Evolutionary conservation across 2,329 filamentous ascomycete genomes (phyloP), one percentile per base, ranked within the genome.

Genomic region (Xylaria arbuscula): DNA sequence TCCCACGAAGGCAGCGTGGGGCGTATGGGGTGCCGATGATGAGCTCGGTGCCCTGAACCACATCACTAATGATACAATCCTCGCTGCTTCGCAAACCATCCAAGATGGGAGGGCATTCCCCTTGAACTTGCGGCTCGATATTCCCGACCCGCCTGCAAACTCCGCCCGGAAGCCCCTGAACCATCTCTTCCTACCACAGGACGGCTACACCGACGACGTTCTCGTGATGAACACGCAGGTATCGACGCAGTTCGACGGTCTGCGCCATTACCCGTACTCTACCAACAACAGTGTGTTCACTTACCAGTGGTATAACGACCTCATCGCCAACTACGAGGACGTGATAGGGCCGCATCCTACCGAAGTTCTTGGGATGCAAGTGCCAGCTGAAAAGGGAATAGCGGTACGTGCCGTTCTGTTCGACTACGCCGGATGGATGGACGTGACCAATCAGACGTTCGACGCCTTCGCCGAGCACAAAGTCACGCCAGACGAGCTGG

Each of bases 141-240:
- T 40, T 5, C 67, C 63, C 6, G 47, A 65, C 11, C 62, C 62
- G 19, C 57, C 67, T 7, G 19, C 57, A 2, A 59, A 55, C 24
- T 15, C 32, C 7, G 47, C 51, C 34, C 67, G 67, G 9, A 66
- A 66, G 47, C 63, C 63, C 4, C 17, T 66, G 17, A 61, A 47
- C 45, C 67, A 69, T 50, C 57, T 62, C 19, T 69, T 62, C 28
- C 36, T 57, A 9, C 57, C 58, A 1, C 40, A 48, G 34, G 51
- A 58, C 19, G 67, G 67, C 8, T 69, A 69, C 24, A 66, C 57
- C 11, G 67, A 69, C 58, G 67, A 69, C 40, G 58, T 69, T 9
- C 40, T 69, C 3, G 63, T 66, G 13, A 69, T 69, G 67, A 69
- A 69, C 8, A 69, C 62, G 3, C 67, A 66, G 53, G 53, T 62